phyloP scores from a whole-genome alignment of 305 asterid genomes.

The Fraxinus angustifolia region DNA sequence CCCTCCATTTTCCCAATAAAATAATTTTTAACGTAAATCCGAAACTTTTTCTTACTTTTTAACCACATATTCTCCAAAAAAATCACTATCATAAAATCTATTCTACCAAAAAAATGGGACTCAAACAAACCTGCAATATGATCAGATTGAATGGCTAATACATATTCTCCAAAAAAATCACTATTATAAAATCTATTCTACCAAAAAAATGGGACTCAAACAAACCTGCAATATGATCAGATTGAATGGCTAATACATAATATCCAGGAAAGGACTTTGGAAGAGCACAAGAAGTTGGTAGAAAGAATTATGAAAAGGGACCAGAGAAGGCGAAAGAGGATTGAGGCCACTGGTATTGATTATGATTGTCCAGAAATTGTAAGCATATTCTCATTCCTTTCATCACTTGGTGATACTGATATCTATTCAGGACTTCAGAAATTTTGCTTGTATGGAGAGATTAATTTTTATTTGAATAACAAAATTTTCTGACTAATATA shows the following conservation, averaged over 20 bases:
- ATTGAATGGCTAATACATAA: conserved; percentile 1
- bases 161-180: too few relatives aligned
- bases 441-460: not conserved
- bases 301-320: conserved; percentile 57
- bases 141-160: conserved; percentile 12
- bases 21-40: too few relatives aligned
- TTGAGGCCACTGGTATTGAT: conserved; percentile 79
- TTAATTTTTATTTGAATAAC: not conserved
- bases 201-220: not conserved
- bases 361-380: conserved; percentile 81
- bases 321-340: conserved; percentile 60
- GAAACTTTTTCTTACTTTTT: not conserved
- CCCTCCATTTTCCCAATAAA: not conserved
- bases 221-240: not conserved
- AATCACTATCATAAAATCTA: not conserved
- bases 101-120: not conserved
- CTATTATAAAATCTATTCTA: not conserved
- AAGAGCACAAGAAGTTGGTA: conserved; percentile 62
- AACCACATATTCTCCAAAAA: too few relatives aligned
- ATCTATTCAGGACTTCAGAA: not conserved
- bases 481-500: not conserved
- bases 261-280: conserved; percentile 63
- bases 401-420: not conserved
- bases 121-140: not conserved
- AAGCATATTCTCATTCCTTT: conserved; percentile 25